Evolutionary conservation across 2,329 filamentous ascomycete genomes (phyloP).

Genomic region (Talaromyces sp.): DNA sequence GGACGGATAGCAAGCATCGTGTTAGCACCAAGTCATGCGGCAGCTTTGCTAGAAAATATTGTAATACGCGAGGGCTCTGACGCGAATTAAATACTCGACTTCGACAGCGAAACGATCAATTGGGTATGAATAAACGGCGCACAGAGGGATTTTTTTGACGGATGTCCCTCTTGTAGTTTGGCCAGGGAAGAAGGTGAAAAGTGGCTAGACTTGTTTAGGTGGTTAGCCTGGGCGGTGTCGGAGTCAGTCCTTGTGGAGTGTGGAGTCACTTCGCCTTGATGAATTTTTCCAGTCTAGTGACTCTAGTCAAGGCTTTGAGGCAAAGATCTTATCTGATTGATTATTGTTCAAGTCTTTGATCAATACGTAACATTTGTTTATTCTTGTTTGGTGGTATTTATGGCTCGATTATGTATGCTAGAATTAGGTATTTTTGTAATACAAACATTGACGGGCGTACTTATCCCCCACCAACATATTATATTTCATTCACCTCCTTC

Average conservation of each 20-base stretch:
- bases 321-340: slow-evolving; percentile 1
- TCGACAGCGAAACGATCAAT: slow-evolving; percentile 2
- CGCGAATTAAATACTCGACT: slow-evolving; percentile 1
- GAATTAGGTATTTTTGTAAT: not conserved
- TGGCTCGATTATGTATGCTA: not conserved
- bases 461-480: not conserved
- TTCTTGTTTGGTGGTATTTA: not conserved
- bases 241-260: not conserved
- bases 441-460: not conserved
- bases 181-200: not conserved
- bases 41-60: slow-evolving; percentile 26
- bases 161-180: not conserved
- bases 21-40: slow-evolving; percentile 38
- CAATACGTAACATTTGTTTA: not conserved
- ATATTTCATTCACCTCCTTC: not conserved
- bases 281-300: not conserved
- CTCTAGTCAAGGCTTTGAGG: not conserved
- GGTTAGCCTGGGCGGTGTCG: slow-evolving; percentile 1
- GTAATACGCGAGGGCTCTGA: not conserved
- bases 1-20: slow-evolving; percentile 44
- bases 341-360: not conserved
- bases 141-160: slow-evolving; percentile 1
- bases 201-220: not conserved
- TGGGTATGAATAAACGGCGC: slow-evolving; percentile 7
- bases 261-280: not conserved